A percentile compares a stretch with the other conserved stretches of the same genome.
Evolutionary conservation across 805 yeast species (phyloP).

Genomic region (Ogataea saltuana): DNA sequence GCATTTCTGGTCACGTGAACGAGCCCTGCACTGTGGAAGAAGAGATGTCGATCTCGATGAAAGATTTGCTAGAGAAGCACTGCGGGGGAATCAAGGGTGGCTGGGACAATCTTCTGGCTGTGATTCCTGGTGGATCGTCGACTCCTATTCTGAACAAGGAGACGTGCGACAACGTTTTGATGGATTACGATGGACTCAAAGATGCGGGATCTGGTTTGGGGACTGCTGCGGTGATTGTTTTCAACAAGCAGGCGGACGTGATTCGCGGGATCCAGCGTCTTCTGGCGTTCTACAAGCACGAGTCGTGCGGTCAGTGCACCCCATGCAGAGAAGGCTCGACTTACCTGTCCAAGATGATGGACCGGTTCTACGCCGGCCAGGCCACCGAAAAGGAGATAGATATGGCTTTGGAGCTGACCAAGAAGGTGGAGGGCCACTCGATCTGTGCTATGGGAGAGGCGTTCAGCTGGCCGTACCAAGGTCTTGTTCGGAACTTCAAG

Average conservation of each 20-base stretch:
- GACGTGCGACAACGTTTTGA: slow-evolving; percentile 65
- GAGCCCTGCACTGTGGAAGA: slow-evolving; percentile 93
- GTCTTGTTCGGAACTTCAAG: slow-evolving; percentile 79
- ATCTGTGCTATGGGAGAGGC: slow-evolving; percentile 93
- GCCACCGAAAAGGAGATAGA: slow-evolving; percentile 81
- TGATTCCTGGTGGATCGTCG: slow-evolving; percentile 89
- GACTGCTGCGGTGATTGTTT: slow-evolving; percentile 90
- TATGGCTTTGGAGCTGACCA: slow-evolving; percentile 78
- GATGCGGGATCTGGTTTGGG: slow-evolving; percentile 88
- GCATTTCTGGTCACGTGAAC: slow-evolving; percentile 88
- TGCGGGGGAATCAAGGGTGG: slow-evolving; percentile 93
- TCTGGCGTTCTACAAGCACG: slow-evolving; percentile 84
- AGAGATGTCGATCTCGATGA: slow-evolving; percentile 87
- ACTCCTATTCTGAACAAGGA: slow-evolving; percentile 77
- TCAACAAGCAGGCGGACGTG: slow-evolving; percentile 84
- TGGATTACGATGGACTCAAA: slow-evolving; percentile 87
- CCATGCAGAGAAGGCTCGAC: slow-evolving; percentile 95
- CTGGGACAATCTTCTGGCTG: slow-evolving; percentile 87
- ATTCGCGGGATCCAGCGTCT: slow-evolving; percentile 85
- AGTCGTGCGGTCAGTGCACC: slow-evolving; percentile 93
- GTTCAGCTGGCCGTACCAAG: slow-evolving; percentile 93
- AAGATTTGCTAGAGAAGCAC: slow-evolving; percentile 80
- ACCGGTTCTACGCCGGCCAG: slow-evolving; percentile 75
- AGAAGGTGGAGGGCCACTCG: slow-evolving; percentile 89
- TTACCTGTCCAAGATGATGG: slow-evolving; percentile 82